Evolutionary conservation across 2,329 filamentous ascomycete species (phyloP), one percentile per base, ranked within the genome.

Genomic region (Pleurostoma richardsiae): DNA sequence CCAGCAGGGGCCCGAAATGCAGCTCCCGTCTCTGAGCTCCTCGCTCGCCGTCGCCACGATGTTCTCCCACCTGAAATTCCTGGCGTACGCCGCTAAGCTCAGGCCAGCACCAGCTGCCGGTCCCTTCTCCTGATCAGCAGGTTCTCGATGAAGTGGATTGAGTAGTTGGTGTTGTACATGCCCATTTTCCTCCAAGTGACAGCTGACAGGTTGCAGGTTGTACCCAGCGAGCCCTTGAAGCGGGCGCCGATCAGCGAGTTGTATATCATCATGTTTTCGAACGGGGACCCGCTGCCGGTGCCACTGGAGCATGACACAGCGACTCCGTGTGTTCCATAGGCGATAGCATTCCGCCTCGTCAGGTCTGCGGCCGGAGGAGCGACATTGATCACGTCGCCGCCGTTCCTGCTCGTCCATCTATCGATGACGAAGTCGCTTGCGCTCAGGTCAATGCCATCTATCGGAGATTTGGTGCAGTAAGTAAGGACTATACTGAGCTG

Each of bases 1-100:
- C 54, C 54, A 56, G 45, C 54, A 56, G 6, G 54, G 54, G 39
- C 54, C 52, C 5, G 49, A 50, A n/a, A 56, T 48, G 40, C 54
- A 56, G 28, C 52, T 54, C 5, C 53, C 54, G 33, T 56, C 54
- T 10, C 31, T 41, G 3, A 55, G 36, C 7, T 40, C 45, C 19
- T 44, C 44, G 4, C 45, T 44, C 3, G 50, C 50, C 28, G 39
- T 44, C 3, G 50, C 52, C 4, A 46, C 42, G 8, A 56, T 54
- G 40, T 54, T 52, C 42, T 53, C 53, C 50, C 52, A 56, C 6
- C 39, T 47, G 33, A 56, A 56, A 30, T 52, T 52, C 11, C 36
- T 48, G 3, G 53, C 46, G 41, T 48, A 56, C 2, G 54, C 53
- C 6, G 52, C 50, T n/a, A 55, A 40, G 29, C 50, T 53, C 26